Evolutionary conservation across 768 basidiomycete species (phyloP).

Genomic region (Tylopilus rubrobrunneus): DNA sequence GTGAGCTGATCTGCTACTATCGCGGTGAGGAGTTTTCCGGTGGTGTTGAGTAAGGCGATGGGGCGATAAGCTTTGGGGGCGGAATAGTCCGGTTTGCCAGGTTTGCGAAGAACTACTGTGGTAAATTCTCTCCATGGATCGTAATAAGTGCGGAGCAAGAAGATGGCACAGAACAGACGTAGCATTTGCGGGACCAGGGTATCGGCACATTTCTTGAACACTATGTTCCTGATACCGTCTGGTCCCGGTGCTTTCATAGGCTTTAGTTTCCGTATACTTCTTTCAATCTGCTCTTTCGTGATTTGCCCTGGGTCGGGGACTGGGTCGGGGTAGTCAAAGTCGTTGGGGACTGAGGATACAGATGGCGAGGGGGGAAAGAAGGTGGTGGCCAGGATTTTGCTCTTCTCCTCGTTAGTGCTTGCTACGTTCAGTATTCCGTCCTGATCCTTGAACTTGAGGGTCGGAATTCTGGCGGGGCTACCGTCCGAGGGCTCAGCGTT

Average conservation of each 20-base stretch:
- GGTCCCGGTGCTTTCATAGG: neutral
- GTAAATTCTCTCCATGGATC: no score
- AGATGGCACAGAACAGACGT: no score
- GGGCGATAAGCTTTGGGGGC: neutral
- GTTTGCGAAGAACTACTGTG: constrained; percentile 34
- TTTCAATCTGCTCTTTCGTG: neutral
- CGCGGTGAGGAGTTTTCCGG: neutral
- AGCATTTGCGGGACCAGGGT: no score
- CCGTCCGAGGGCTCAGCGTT: neutral
- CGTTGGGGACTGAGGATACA: neutral
- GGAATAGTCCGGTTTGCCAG: constrained; percentile 32
- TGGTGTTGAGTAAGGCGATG: neutral
- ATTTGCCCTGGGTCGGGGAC: neutral
- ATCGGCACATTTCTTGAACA: no score
- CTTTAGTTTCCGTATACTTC: neutral
- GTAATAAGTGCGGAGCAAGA: no score
- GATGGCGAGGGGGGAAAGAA: neutral
- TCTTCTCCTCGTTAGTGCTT: neutral
- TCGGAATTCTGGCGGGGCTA: neutral
- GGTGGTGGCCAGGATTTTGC: neutral
- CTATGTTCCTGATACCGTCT: no score
- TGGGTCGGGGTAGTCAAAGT: neutral
- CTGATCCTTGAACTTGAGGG: constrained; percentile 1
- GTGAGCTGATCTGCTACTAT: neutral
- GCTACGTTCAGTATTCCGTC: neutral